Evolutionary conservation across 179 eudicot genomes (phyloP), one percentile per base, ranked within the genome.

Genomic region (Corrigiola litoralis): DNA sequence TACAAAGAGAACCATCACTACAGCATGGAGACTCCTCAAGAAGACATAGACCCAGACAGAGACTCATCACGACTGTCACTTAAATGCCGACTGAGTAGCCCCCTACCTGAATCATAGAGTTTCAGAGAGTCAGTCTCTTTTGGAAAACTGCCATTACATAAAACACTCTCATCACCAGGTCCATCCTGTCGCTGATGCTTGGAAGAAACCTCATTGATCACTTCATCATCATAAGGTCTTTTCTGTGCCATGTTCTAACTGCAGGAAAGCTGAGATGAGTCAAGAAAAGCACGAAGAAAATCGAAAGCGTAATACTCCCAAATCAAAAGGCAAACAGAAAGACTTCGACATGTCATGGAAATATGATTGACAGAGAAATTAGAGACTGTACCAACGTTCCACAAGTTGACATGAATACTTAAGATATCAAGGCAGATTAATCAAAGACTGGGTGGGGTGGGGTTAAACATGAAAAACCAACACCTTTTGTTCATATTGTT

Each of bases 191-290:
- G 70, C 25, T 67, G 75, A 65, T 75, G 75, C 58, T 75, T 75
- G n/a, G 65, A 70, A 25, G 75, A 75, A 29, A 57, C 75, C 40
- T 70, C 75, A 17, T 53, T 51, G 41, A 70, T 67, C 55, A 64
- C 79, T 59, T 75, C 79, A 8, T 75, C 75, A 65, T 75, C 70
- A 52, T 52, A 65, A n/a, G 79, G 79, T 38, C 79, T 71, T 60
- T 75, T 75, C 24, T 59, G 75, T 34, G 79, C 75, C 79, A 75
- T 75, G 13, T 1, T 36, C n/a, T 49, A 47, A 64, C 71, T 60
- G 69, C 63, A 61, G 52, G 29, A 58, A 36, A 51, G 38, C 40
- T 23, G 31, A 58, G 13, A 46, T 0, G 46, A 6, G 23, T 44
- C 49, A 62, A 25, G 8, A 1, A 37, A 45, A 3, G 29, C 58